Evolutionary conservation across 371 early-diverging fungal genomes (phyloP).

Genomic region (Mortierella sp.): DNA sequence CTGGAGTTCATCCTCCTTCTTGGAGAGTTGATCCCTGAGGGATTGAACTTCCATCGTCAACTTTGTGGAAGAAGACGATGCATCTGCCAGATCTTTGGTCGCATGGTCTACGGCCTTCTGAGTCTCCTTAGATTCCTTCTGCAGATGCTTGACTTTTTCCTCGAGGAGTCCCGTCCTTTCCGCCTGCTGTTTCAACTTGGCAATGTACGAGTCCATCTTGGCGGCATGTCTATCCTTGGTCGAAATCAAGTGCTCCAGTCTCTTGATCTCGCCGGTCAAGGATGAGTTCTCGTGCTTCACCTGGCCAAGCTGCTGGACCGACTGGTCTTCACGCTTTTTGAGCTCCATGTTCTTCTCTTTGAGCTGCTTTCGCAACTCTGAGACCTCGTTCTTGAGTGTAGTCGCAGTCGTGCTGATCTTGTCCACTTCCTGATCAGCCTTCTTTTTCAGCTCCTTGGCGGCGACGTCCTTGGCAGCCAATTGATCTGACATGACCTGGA

Average conservation of each 20-base stretch:
- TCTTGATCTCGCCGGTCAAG: conserved; percentile 4
- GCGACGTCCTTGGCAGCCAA: neutral
- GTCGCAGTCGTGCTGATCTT: conserved; percentile 7
- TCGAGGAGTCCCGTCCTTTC: neutral
- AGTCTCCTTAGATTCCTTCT: neutral
- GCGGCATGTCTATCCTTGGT: conserved; percentile 9
- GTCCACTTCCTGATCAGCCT: conserved; percentile 1
- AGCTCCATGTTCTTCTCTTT: conserved; percentile 11
- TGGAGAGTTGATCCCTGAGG: neutral
- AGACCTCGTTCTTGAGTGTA: conserved; percentile 11
- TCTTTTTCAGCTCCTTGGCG: conserved; percentile 7
- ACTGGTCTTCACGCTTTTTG: conserved; percentile 9
- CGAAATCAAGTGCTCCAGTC: conserved; percentile 2
- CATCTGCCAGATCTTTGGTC: neutral
- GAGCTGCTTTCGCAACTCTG: conserved; percentile 13
- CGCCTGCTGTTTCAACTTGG: conserved; percentile 4
- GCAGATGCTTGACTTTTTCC: neutral
- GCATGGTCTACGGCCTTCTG: neutral
- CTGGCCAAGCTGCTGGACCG: neutral
- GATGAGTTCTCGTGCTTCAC: neutral
- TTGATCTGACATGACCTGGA: neutral
- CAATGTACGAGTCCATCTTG: conserved; percentile 8
- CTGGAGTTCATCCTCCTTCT: conserved; percentile 5
- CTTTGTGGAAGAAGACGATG: neutral
- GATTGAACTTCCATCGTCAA: neutral